Evolutionary conservation across 1,284 basidiomycete species (phyloP), one percentile per base, ranked within the genome.

Genomic region (Phlebopus sp.): DNA sequence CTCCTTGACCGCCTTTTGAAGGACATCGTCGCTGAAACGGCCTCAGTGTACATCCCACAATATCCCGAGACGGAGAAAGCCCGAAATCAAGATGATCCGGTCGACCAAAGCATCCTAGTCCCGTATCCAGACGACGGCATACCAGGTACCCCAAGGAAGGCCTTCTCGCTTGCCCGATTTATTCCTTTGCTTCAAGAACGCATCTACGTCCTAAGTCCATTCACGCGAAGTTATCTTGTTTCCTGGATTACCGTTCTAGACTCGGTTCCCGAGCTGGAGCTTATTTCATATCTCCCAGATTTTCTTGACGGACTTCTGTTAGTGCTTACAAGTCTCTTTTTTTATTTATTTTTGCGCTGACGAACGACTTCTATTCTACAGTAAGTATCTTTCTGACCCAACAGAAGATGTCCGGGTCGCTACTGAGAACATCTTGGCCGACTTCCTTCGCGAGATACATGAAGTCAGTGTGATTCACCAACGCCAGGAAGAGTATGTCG

Each of bases 211-310:
- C 75, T 97, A 60, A 96, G 88, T 63, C 96, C 97, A 1, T 96
- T 97, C 66, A 97, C 96, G 1, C 77, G 97, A 55, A 97, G 91
- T 67, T 99, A 96, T 66, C 80, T 99, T 25, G 92, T 97, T 36
- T 90, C 91, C 8, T 99, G 97, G 97, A 90, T 99, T 53, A 92
- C 84, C 40, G 91, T 97, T 2, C 79, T 99, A 34, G 94, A 98
- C 63, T 97, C 94, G 5, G 92, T 99, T 1, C 97, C 97, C 1
- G 95, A 99, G 63, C 75, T 99, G 43, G 95, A 99, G 66, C 78
- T 99, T 18, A 90, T 99, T 42, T 86, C 89, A 25, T 97, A 92
- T 69, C 80, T 99, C 14, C 96, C 97, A 0, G 86, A 96, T 58
- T 97, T 99, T 66, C 71, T 99, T 35, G 94, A 97, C 56, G 95